Conservation (phyloP, 345 rosid genomes). For the Tarenaya hassleriana region DNA sequence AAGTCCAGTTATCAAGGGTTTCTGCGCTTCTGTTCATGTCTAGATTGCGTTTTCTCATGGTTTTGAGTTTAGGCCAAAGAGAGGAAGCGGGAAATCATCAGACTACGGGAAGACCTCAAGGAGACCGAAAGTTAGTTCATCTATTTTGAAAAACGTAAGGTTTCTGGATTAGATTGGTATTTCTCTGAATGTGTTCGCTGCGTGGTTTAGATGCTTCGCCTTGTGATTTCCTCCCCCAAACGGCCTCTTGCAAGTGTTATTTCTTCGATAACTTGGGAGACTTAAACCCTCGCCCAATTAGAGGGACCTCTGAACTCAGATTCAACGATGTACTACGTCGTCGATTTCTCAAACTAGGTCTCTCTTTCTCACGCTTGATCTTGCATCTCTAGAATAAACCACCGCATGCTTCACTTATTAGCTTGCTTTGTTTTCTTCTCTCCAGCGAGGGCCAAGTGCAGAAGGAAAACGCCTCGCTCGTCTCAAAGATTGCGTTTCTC, state of each 20-base stretch:
- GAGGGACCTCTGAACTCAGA: constrained; percentile 41
- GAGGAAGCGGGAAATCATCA: constrained; percentile 65
- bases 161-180: constrained; percentile 2
- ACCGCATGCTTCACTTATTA: constrained; percentile 5
- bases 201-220: constrained; percentile 44
- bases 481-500: constrained; percentile 31
- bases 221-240: constrained; percentile 52
- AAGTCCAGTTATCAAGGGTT: neutral
- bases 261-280: constrained; percentile 79
- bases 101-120: constrained; percentile 67
- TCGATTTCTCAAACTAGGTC: constrained; percentile 80
- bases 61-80: constrained; percentile 58
- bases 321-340: constrained; percentile 63
- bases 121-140: constrained; percentile 60
- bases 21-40: constrained; percentile 3
- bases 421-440: constrained; percentile 19
- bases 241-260: constrained; percentile 75
- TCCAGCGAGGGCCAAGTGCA: constrained; percentile 49
- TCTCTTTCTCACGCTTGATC: neutral
- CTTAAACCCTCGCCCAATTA: constrained; percentile 30
- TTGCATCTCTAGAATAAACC: neutral
- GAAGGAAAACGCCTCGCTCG: constrained; percentile 33
- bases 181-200: constrained; percentile 2
- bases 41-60: constrained; percentile 1
- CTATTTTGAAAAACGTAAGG: constrained; percentile 2